These are phyloP conservation scores for Blattamonas nauphoetae DNA, from an alignment of 78 protist species.

Conservation along the genomic window DNA sequence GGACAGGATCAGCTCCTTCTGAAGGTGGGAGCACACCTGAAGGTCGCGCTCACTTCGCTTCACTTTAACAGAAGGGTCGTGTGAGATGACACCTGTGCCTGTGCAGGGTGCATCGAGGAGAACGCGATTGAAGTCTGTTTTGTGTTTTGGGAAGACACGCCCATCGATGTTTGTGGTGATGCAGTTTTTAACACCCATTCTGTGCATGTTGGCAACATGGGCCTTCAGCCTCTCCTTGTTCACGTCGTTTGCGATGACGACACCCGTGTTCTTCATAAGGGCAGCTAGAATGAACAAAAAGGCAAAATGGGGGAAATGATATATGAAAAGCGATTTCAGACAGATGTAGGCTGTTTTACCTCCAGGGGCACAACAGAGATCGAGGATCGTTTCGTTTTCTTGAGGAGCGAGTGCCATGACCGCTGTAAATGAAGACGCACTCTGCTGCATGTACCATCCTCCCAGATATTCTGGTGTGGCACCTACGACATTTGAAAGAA, in stretches of 20 bases:
- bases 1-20: slow-evolving; percentile 79
- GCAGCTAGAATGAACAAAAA: slow-evolving; percentile 44
- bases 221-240: slow-evolving; percentile 59
- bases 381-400: slow-evolving; percentile 72
- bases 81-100: slow-evolving; percentile 92
- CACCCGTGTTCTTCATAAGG: slow-evolving; percentile 89
- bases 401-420: slow-evolving; percentile 86
- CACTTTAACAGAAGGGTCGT: slow-evolving; percentile 73
- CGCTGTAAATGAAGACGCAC: slow-evolving; percentile 91
- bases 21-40: slow-evolving; percentile 58
- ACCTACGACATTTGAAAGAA: slow-evolving; percentile 18
- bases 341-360: slow-evolving; percentile 90
- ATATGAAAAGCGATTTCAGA: too few species aligned
- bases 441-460: slow-evolving; percentile 94
- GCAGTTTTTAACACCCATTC: slow-evolving; percentile 59
- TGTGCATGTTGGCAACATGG: slow-evolving; percentile 22
- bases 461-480: slow-evolving; percentile 81
- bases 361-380: slow-evolving; percentile 97
- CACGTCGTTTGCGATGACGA: slow-evolving; percentile 85
- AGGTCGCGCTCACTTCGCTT: slow-evolving; percentile 68
- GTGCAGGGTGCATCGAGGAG: slow-evolving; percentile 98
- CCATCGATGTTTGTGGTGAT: slow-evolving; percentile 84
- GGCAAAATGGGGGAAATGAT: too few species aligned
- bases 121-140: slow-evolving; percentile 79
- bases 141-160: slow-evolving; percentile 34